Evolutionary conservation across 2,329 filamentous ascomycete genomes (phyloP).

Genomic region (Fusarium longipes): DNA sequence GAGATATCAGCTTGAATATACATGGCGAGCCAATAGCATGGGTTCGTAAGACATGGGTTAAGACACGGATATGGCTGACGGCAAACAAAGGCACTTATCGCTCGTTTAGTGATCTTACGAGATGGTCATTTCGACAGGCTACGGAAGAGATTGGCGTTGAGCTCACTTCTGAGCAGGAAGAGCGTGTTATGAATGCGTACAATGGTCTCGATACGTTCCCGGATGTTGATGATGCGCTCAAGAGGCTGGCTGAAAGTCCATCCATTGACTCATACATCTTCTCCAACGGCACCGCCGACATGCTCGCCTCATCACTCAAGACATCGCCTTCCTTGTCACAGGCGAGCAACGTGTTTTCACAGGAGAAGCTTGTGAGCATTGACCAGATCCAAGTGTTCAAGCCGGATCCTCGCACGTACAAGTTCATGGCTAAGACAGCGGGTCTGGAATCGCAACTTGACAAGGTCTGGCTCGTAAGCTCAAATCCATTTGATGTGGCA

Average conservation of each 20-base stretch:
- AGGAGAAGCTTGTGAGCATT: conserved; percentile 66
- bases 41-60: conserved; percentile 56
- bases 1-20: conserved; percentile 80
- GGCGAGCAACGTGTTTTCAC: conserved; percentile 49
- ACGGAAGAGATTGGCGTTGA: conserved; percentile 65
- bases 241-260: conserved; percentile 55
- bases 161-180: conserved; percentile 57
- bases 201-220: conserved; percentile 72
- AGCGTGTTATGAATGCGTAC: conserved; percentile 71
- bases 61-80: not conserved
- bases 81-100: conserved; percentile 57
- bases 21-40: conserved; percentile 81
- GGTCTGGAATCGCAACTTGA: conserved; percentile 58
- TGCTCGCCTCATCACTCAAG: conserved; percentile 70
- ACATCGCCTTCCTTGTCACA: conserved; percentile 56
- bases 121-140: conserved; percentile 71
- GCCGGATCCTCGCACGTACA: conserved; percentile 70
- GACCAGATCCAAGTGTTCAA: conserved; percentile 72
- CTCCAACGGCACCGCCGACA: conserved; percentile 74
- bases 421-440: conserved; percentile 64
- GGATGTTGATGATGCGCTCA: conserved; percentile 68
- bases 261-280: conserved; percentile 70
- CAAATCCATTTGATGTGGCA: conserved; percentile 79
- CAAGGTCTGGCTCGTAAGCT: conserved; percentile 75
- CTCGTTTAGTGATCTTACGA: conserved; percentile 71